Evolutionary conservation across 139 green algal species (phyloP).

Genomic region (Ulvella scutata): DNA sequence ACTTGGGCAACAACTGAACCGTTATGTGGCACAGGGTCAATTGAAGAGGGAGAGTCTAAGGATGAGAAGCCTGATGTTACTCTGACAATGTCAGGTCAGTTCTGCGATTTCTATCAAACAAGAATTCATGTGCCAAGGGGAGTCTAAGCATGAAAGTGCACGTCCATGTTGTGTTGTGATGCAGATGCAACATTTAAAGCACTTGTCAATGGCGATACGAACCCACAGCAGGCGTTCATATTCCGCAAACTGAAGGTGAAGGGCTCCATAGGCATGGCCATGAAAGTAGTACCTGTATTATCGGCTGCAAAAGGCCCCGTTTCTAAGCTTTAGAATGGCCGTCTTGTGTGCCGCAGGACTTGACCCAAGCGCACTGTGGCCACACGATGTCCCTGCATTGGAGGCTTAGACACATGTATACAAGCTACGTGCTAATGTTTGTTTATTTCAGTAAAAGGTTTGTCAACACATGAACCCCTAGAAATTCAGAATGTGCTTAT

Average conservation of each 20-base stretch:
- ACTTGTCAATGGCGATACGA: not conserved
- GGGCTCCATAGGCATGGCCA: slow-evolving; percentile 63
- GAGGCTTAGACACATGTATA: too few species aligned
- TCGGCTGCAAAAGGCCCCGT: slow-evolving; percentile 56
- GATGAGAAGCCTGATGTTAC: slow-evolving; percentile 54
- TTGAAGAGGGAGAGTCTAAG: slow-evolving; percentile 6
- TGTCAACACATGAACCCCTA: too few species aligned
- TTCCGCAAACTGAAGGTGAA: slow-evolving; percentile 78
- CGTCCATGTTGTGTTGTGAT: not conserved
- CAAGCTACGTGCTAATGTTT: too few species aligned
- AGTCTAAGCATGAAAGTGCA: not conserved
- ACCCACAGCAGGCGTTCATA: slow-evolving; percentile 54
- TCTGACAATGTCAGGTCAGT: slow-evolving; percentile 32
- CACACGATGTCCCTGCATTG: too few species aligned
- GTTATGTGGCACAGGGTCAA: slow-evolving; percentile 3
- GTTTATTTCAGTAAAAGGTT: too few species aligned
- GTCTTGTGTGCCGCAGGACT: too few species aligned
- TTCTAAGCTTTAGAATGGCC: slow-evolving; percentile 61
- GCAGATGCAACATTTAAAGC: not conserved
- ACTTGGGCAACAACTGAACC: too few species aligned
- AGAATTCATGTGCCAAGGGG: not conserved
- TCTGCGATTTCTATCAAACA: not conserved
- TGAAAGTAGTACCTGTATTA: slow-evolving; percentile 74
- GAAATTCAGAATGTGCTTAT: too few species aligned
- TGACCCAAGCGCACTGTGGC: too few species aligned